phyloP scores from a whole-genome alignment of 2,329 filamentous ascomycete species.

The Ophiostoma perfectum region DNA sequence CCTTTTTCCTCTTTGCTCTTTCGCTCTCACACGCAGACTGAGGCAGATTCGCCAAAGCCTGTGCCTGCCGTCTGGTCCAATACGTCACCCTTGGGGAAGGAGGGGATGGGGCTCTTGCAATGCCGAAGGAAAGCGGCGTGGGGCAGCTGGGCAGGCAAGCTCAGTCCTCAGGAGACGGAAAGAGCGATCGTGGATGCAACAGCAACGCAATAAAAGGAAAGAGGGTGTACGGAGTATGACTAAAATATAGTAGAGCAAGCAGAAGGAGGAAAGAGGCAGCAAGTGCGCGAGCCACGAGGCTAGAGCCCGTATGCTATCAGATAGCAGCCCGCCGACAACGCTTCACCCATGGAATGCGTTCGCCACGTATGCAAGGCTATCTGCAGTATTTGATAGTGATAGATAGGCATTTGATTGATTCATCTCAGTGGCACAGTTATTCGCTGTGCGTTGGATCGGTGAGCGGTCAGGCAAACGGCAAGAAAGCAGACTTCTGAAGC shows the following conservation, averaged over 20 bases:
- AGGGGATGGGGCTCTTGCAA: slow-evolving; percentile 11
- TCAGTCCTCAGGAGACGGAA: not conserved
- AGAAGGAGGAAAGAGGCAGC: not conserved
- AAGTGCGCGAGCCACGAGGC: not conserved
- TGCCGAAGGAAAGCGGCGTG: slow-evolving; percentile 31
- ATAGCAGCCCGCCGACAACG: slow-evolving; percentile 10
- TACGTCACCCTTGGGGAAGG: slow-evolving; percentile 18
- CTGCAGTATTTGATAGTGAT: not conserved
- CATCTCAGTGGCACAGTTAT: too few species aligned
- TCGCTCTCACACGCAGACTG: not conserved
- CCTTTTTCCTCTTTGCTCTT: slow-evolving; percentile 7
- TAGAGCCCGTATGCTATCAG: slow-evolving; percentile 8
- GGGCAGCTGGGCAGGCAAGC: slow-evolving; percentile 11
- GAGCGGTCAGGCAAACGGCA: too few species aligned
- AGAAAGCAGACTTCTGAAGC: not conserved
- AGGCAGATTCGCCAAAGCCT: not conserved
- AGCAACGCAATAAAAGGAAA: not conserved
- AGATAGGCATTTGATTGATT: not conserved
- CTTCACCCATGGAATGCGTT: not conserved
- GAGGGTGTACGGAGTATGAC: too few species aligned
- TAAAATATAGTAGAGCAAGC: too few species aligned
- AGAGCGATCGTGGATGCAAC: slow-evolving; percentile 3
- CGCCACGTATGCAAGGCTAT: not conserved
- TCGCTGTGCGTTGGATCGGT: too few species aligned
- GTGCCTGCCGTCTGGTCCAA: slow-evolving; percentile 8